Evolutionary conservation across 805 yeast genomes (phyloP).

Genomic region (Wickerhamomyces queroliae): DNA sequence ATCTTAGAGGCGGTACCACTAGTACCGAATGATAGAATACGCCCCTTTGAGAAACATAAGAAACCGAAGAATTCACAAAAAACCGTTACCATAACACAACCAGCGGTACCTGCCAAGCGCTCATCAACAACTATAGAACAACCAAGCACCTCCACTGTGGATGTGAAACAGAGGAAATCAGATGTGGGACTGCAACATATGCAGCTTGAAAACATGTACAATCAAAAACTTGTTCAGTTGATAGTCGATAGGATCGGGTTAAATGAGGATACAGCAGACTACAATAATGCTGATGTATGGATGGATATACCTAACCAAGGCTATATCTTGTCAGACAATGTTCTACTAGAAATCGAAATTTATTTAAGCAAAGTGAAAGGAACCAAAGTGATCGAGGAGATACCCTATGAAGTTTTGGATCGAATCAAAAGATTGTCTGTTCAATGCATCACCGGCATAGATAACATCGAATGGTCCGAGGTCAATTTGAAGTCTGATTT

Average conservation of each 20-base stretch:
- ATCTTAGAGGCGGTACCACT: constrained; percentile 1
- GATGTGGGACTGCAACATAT: constrained; percentile 11
- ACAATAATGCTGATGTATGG: constrained; percentile 20
- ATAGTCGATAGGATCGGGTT: constrained; percentile 13
- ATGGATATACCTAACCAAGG: constrained; percentile 17
- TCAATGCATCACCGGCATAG: constrained; percentile 21
- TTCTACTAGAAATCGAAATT: constrained; percentile 18
- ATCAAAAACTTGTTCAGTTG: constrained; percentile 4
- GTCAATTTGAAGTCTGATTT: neutral
- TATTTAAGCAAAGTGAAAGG: constrained; percentile 15
- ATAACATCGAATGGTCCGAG: constrained; percentile 15
- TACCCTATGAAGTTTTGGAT: constrained; percentile 23
- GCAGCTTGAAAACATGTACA: constrained; percentile 10
- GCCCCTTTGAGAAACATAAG: neutral
- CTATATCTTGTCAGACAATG: constrained; percentile 13
- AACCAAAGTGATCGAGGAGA: constrained; percentile 4
- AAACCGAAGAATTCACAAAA: neutral
- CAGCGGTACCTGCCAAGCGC: neutral
- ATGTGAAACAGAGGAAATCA: constrained; percentile 13
- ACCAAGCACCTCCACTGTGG: neutral
- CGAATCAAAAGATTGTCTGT: constrained; percentile 28
- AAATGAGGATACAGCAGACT: constrained; percentile 22
- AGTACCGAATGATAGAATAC: constrained; percentile 3
- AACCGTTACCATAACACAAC: neutral
- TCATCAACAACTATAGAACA: neutral